phyloP scores from a whole-genome alignment of 208 protist species.

The Crithidia mellificae region DNA sequence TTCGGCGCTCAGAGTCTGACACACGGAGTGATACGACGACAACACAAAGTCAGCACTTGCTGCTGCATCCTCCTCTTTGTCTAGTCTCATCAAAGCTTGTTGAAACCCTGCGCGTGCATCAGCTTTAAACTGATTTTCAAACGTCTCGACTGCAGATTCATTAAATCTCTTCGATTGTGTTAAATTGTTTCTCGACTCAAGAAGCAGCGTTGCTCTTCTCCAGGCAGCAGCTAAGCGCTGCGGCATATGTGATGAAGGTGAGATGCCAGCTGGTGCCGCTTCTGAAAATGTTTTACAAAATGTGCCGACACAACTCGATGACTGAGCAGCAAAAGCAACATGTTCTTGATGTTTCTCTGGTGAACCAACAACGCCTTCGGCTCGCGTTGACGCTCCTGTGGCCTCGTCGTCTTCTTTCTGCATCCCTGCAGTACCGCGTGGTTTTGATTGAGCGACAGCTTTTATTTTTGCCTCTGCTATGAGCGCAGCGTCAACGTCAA shows the following conservation, averaged over 20 bases:
- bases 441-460: no score
- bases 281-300: neutral
- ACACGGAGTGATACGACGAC: neutral
- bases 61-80: neutral
- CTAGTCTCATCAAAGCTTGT: neutral
- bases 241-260: neutral
- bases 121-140: neutral
- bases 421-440: no score
- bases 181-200: neutral
- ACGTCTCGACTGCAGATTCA: no score
- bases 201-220: neutral
- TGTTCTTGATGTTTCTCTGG: no score
- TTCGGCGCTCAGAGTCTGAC: neutral
- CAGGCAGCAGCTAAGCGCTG: constrained; percentile 1
- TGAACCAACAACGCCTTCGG: no score
- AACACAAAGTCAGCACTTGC: neutral
- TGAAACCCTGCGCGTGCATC: neutral
- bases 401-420: no score
- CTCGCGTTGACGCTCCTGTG: no score
- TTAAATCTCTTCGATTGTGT: no score
- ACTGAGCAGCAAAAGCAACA: no score
- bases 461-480: no score
- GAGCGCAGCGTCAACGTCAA: no score
- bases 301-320: no score
- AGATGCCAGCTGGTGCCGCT: neutral